Base-by-base conservation (phyloP, 208 protist genomes). In the Crithidia thermophila region DNA sequence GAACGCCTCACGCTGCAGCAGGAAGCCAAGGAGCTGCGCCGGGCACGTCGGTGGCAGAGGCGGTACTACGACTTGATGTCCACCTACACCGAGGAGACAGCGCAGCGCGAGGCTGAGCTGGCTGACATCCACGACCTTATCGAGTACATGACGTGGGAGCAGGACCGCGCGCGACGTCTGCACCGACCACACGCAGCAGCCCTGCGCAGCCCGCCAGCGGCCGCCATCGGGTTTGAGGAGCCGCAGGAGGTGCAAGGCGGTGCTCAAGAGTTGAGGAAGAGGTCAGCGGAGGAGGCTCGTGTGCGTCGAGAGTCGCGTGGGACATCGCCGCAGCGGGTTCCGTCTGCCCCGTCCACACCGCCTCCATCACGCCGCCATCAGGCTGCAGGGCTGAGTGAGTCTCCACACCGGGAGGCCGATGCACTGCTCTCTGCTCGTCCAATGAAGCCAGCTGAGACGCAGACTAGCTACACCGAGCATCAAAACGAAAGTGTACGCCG, bases 91-190 rank as follows among this genome's bases (percentile, higher is more conserved):
- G 57, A 74, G 25, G 62, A 72, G 30, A 56, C 62, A 28, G 70
- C 50, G 4, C 69, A 70, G 28, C 74, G 66, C 31, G 75, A 79
- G 16, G 40, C 64, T 0, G 78, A 88, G 51, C 51, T 88, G 33
- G 59, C 55, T 13, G 79, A 84, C 50, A 82, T 88, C 31, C 78
- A 82, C 42, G 56, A 76, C 9, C 34, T 88, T 21, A 79, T 88
- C n/a, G 70, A 75, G 68, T 51, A 59, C 56, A 84, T 88, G 34
- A 62, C 59, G 50, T 77, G 71, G 58, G 82, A 88, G 56, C 79
- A 88, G 23, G 82, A 88, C 52, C 51, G 42, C 10, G 56, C 42
- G 10, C 43, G 66, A 23, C 40, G 59, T 33, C 53, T 30, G 16
- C 75, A 80, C 45, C 47, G 46, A 16, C 62, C 73, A 51, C 68